Percentiles rank a stretch among this genome's conserved stretches.
Conservation (phyloP, 331 rosid species). For the Stylosanthes scabra region DNA sequence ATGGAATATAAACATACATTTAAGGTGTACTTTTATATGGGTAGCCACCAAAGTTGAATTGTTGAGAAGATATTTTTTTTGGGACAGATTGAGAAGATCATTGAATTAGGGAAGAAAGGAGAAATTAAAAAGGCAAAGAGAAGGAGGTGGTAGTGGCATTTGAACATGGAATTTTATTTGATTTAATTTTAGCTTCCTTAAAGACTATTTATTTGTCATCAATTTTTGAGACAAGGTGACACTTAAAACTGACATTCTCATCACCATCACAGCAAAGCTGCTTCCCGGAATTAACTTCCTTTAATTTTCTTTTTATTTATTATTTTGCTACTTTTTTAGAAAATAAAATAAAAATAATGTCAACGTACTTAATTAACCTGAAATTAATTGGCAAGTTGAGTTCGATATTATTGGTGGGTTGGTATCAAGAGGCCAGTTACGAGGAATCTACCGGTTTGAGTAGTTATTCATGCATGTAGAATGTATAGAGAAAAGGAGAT, state of each 20-base stretch:
- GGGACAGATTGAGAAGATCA: too few relatives aligned
- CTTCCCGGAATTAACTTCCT: background rate
- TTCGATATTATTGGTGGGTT: background rate
- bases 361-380: background rate
- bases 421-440: background rate
- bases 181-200: slow-evolving; percentile 46
- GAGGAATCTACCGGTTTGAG: background rate
- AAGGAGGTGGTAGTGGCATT: slow-evolving; percentile 35
- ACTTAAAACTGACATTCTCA: slow-evolving; percentile 29
- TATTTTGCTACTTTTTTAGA: too few relatives aligned
- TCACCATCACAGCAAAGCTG: slow-evolving; percentile 33
- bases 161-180: slow-evolving; percentile 43
- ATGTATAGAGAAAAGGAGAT: background rate
- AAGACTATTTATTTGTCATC: slow-evolving; percentile 54
- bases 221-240: slow-evolving; percentile 46
- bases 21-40: too few relatives aligned
- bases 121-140: too few relatives aligned
- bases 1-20: too few relatives aligned
- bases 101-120: slow-evolving; percentile 34
- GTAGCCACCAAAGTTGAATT: too few relatives aligned
- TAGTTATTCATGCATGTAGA: background rate
- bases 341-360: background rate
- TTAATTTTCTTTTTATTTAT: background rate
- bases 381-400: background rate
- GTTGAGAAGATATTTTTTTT: too few relatives aligned